phyloP scores from a whole-genome alignment of 192 early-diverging fungal species.

The Cetraspora pellucida region DNA sequence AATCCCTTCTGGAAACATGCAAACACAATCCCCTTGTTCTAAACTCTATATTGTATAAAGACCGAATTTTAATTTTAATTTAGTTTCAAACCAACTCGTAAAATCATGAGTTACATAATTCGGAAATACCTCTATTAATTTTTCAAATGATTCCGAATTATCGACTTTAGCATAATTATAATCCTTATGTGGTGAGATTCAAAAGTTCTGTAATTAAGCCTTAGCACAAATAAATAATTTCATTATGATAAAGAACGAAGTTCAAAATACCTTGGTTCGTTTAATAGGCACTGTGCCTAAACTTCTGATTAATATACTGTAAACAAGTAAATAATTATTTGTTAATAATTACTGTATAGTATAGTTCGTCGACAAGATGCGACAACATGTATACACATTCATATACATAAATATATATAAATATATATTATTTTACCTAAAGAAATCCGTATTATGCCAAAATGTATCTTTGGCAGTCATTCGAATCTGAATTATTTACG shows the following conservation, averaged over 20 bases:
- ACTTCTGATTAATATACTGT: constrained; percentile 42
- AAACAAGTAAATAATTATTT: background rate
- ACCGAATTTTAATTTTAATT: background rate
- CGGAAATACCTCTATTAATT: constrained; percentile 3
- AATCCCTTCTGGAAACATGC: constrained; percentile 47
- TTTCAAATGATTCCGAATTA: background rate
- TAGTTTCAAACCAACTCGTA: background rate
- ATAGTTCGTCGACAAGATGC: background rate
- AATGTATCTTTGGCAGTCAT: constrained; percentile 49
- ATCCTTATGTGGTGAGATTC: constrained; percentile 3
- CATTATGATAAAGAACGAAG: constrained; percentile 35
- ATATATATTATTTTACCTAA: constrained; percentile 34
- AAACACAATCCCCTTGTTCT: constrained; percentile 25
- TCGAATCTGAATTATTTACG: constrained; percentile 24
- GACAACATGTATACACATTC: background rate
- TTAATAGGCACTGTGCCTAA: constrained; percentile 47
- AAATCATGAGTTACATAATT: background rate
- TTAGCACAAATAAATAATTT: constrained; percentile 36
- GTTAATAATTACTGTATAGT: background rate
- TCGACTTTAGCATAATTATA: constrained; percentile 16
- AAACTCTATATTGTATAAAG: background rate
- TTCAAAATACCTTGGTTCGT: constrained; percentile 40
- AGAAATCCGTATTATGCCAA: constrained; percentile 42
- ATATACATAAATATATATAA: background rate
- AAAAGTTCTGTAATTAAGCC: constrained; percentile 35